These are phyloP conservation scores for Ganoderma boninense DNA, from an alignment of 1,284 basidiomycete species.

Conservation along the genomic window DNA sequence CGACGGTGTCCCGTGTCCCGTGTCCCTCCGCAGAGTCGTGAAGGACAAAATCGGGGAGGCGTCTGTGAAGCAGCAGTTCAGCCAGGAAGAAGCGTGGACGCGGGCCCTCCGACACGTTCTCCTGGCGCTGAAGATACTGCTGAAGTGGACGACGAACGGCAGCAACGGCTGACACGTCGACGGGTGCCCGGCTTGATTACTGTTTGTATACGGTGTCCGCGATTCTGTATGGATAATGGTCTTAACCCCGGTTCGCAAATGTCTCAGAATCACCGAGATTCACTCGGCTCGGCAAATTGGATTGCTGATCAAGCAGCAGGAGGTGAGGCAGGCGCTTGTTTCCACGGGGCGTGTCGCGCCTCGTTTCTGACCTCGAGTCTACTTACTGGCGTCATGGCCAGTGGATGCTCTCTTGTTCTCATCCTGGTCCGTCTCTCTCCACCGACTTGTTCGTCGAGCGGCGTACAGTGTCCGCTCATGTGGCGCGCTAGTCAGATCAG, in stretches of 20 bases:
- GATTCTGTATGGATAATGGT: background rate
- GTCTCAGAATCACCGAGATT: background rate
- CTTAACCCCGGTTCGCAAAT: constrained; percentile 1
- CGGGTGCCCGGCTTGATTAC: background rate
- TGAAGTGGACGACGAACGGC: constrained; percentile 86
- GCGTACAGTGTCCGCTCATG: background rate
- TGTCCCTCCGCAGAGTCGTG: constrained; percentile 65
- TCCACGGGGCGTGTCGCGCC: background rate
- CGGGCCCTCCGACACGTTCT: constrained; percentile 92
- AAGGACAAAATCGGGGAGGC: constrained; percentile 97
- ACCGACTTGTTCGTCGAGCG: background rate
- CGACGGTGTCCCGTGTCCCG: background rate
- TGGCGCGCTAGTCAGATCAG: background rate
- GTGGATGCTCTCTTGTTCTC: background rate
- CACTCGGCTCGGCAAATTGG: background rate
- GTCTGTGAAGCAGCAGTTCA: constrained; percentile 93
- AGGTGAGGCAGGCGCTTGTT: background rate
- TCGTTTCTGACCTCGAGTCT: constrained; percentile 7
- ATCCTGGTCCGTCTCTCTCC: background rate
- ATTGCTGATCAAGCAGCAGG: background rate
- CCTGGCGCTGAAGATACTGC: constrained; percentile 85
- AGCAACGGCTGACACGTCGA: constrained; percentile 58
- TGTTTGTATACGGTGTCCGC: background rate
- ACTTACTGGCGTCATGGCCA: background rate
- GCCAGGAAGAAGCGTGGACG: constrained; percentile 96